Base-by-base conservation (phyloP, 228 moss, liverwort and hornwort species). In the Sphagnum fallax region DNA sequence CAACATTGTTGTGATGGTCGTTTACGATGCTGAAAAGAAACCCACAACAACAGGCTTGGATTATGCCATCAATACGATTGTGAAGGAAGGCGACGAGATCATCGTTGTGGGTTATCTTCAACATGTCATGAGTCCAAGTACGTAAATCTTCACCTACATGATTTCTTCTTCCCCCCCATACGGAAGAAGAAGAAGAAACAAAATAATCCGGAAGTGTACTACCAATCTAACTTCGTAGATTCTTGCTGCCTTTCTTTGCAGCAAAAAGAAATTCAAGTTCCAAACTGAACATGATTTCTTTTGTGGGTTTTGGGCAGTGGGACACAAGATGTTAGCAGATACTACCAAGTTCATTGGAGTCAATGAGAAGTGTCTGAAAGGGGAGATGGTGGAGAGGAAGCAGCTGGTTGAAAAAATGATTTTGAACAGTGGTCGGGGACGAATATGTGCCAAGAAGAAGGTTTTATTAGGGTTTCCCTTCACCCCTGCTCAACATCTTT, bases 1-100 rank as follows among this genome's bases (percentile, higher is more conserved):
- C n/a, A 62, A 57, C 47, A 6, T 32, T 32, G 61, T 68, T 47
- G 60, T 84, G 50, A 78, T 74, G 49, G 68, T 81, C 50, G 67
- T 81, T 10, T 64, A 81, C 60, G 79, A 81, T 60, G 84, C 84
- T 5, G 81, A 84, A 69, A 84, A 74, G 81, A 81, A 74, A 65
- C 69, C 74, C 52, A 81, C 72, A 4, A 70, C 74, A 12, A 60
- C 48, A 50, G 81, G 78, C 48, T 65, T 84, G 74, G 76, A 84
- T 60, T 84, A 79, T 78, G 84, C 84, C 3, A 71, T 84, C 72
- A 61, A 63, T 52, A 72, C 9, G n/a, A 76, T 65, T 5, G 79
- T 74, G 67, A 76, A 67, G 16, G 74, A 78, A 2, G 72, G 76
- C 4, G 76, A 79, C 18, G 76, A 81, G 76, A 76, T 84, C 55